Conservation (phyloP, 768 basidiomycete genomes). For the Dioszegia hungarica region DNA sequence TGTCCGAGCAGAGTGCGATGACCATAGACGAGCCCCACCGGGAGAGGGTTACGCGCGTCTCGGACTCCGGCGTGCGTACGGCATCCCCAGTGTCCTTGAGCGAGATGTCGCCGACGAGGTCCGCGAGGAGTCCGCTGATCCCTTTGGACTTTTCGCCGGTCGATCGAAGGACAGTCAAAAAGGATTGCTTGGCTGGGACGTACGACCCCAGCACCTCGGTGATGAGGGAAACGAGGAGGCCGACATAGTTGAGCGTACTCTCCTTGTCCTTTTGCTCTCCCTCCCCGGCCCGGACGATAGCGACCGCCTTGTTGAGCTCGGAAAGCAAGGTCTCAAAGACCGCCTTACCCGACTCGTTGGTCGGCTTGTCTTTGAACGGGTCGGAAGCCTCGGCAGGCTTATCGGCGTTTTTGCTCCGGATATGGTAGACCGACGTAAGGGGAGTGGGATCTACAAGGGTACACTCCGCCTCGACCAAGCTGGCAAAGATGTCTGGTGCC, state of each 20-base stretch:
- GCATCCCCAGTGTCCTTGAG: constrained; percentile 59
- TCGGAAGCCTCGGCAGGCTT: constrained; percentile 11
- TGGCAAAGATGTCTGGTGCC: constrained; percentile 69
- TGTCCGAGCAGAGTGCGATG: constrained; percentile 89
- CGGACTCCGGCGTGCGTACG: constrained; percentile 1
- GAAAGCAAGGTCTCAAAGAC: constrained; percentile 10
- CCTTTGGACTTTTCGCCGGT: constrained; percentile 63
- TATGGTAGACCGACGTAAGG: constrained; percentile 54
- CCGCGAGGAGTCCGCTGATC: constrained; percentile 71
- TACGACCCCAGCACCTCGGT: constrained; percentile 93
- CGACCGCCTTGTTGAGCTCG: constrained; percentile 3
- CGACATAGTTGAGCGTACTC: constrained; percentile 8
- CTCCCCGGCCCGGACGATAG: neutral
- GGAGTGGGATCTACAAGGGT: constrained; percentile 65
- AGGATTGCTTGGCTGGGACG: constrained; percentile 79
- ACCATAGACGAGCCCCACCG: constrained; percentile 62
- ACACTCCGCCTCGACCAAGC: constrained; percentile 66
- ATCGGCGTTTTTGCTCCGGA: constrained; percentile 55
- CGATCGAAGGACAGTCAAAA: constrained; percentile 60
- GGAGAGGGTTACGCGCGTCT: neutral
- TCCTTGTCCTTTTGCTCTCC: constrained; percentile 8
- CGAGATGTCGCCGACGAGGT: constrained; percentile 72
- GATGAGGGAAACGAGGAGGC: constrained; percentile 50
- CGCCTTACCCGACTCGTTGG: neutral
- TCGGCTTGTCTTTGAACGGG: constrained; percentile 16